These are phyloP conservation scores for Boletus rubescentipes DNA, from an alignment of 768 basidiomycete genomes.

Conservation along the genomic window DNA sequence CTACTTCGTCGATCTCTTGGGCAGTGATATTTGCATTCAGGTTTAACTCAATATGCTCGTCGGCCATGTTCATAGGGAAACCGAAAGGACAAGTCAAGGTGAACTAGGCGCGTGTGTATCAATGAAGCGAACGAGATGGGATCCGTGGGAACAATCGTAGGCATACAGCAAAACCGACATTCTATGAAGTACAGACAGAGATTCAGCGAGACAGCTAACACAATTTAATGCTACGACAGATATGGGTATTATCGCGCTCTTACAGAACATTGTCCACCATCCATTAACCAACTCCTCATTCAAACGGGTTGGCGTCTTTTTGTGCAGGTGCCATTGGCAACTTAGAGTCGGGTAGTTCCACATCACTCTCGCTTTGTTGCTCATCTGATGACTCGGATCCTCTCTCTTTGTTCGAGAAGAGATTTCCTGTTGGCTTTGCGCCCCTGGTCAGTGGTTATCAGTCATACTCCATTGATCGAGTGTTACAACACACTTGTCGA, in stretches of 20 bases:
- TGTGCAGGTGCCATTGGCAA: constrained; percentile 33
- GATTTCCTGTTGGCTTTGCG: constrained; percentile 55
- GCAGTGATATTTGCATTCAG: constrained; percentile 15
- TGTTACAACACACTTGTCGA: constrained; percentile 65
- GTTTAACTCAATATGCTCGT: constrained; percentile 14
- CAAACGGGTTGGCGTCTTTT: constrained; percentile 77
- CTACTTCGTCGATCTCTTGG: constrained; percentile 31
- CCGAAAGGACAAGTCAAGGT: not conserved
- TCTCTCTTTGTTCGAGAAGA: constrained; percentile 47
- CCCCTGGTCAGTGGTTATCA: constrained; percentile 40
- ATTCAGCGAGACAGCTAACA: constrained; percentile 32
- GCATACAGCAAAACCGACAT: constrained; percentile 19
- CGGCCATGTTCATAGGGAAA: constrained; percentile 19
- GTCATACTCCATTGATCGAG: constrained; percentile 1
- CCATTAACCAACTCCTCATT: constrained; percentile 6
- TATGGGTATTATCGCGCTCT: constrained; percentile 24
- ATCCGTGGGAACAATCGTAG: constrained; percentile 30
- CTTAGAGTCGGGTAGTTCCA: constrained; percentile 36
- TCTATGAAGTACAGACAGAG: constrained; percentile 27
- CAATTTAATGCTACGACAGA: constrained; percentile 25
- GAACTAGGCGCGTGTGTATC: constrained; percentile 9
- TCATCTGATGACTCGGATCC: constrained; percentile 31
- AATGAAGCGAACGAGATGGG: not conserved
- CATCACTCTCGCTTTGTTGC: constrained; percentile 38
- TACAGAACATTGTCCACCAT: constrained; percentile 21